A percentile compares a stretch with the other conserved stretches of the same genome.
phyloP scores from a whole-genome alignment of 371 early-diverging fungal species.

The Mucor piriformis region DNA sequence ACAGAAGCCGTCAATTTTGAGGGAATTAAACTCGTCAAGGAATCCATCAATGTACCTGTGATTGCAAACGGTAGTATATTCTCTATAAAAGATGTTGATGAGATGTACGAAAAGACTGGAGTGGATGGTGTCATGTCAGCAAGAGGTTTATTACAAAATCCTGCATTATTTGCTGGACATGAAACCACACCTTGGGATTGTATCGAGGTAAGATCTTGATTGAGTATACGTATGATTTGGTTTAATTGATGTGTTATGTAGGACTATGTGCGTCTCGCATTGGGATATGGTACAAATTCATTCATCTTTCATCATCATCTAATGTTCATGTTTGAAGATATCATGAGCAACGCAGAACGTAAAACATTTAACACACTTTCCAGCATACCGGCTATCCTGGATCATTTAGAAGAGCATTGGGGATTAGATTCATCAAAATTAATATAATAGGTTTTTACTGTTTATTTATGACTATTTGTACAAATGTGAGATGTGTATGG shows the following conservation, averaged over 20 bases:
- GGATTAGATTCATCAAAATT: constrained; percentile 52
- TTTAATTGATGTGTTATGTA: constrained; percentile 20
- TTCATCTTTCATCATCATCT: constrained; percentile 93
- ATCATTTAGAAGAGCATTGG: constrained; percentile 81
- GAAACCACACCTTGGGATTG: constrained; percentile 75
- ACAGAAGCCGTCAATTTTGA: constrained; percentile 77
- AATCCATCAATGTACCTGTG: constrained; percentile 71
- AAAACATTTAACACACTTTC: constrained; percentile 85
- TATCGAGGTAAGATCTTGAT: constrained; percentile 50
- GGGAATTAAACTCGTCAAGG: constrained; percentile 75
- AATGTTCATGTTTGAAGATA: constrained; percentile 90
- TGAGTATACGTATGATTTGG: neutral
- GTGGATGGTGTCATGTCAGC: constrained; percentile 90
- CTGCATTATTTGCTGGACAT: constrained; percentile 78
- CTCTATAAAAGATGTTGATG: constrained; percentile 65
- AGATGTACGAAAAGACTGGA: constrained; percentile 70
- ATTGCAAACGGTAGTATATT: constrained; percentile 87
- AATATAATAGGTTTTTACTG: neutral
- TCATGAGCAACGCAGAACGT: constrained; percentile 87
- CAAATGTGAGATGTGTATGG: neutral
- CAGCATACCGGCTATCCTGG: constrained; percentile 80
- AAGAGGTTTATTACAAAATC: constrained; percentile 89
- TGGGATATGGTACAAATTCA: constrained; percentile 83
- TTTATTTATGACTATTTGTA: neutral
- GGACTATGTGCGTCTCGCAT: constrained; percentile 73